phyloP scores from a whole-genome alignment of 108 stramenopile genomes.

The Cyclotella sp. region DNA sequence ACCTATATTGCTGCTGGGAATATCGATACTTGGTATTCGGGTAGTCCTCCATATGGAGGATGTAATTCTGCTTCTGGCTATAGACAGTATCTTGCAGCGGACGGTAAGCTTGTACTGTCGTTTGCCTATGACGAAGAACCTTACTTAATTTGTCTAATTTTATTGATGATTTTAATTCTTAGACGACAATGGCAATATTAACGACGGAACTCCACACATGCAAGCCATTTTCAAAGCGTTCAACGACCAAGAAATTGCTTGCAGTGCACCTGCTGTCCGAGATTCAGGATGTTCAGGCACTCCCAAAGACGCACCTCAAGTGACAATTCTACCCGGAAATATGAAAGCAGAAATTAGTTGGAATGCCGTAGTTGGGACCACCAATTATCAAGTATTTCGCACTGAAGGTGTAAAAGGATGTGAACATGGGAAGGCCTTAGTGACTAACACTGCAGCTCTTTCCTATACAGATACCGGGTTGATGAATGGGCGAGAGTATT shows the following conservation, averaged over 20 bases:
- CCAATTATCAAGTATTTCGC: constrained; percentile 28
- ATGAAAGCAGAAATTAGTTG: constrained; percentile 17
- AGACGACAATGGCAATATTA: neutral
- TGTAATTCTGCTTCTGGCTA: constrained; percentile 17
- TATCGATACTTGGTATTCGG: constrained; percentile 26
- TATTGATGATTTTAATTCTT: no score
- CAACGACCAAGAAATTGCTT: constrained; percentile 30
- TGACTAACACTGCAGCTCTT: neutral
- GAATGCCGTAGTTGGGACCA: constrained; percentile 2
- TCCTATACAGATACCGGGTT: constrained; percentile 21
- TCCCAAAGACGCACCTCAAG: constrained; percentile 1
- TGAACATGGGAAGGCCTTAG: constrained; percentile 19
- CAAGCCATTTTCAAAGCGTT: constrained; percentile 18
- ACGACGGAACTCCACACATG: constrained; percentile 5
- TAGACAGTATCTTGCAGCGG: constrained; percentile 14
- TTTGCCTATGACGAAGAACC: no score
- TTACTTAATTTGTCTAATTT: no score
- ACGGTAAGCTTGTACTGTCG: neutral
- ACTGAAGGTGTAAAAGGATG: constrained; percentile 31
- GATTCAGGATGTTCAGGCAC: constrained; percentile 21
- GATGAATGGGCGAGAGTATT: constrained; percentile 30
- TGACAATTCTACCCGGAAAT: constrained; percentile 7
- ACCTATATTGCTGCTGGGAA: constrained; percentile 35
- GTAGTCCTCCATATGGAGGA: constrained; percentile 10
- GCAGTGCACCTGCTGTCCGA: neutral